Percentiles rank a stretch among this genome's conserved stretches.
Conservation (phyloP, 1,139 yeast species). For the Protomyces pachydermus region DNA sequence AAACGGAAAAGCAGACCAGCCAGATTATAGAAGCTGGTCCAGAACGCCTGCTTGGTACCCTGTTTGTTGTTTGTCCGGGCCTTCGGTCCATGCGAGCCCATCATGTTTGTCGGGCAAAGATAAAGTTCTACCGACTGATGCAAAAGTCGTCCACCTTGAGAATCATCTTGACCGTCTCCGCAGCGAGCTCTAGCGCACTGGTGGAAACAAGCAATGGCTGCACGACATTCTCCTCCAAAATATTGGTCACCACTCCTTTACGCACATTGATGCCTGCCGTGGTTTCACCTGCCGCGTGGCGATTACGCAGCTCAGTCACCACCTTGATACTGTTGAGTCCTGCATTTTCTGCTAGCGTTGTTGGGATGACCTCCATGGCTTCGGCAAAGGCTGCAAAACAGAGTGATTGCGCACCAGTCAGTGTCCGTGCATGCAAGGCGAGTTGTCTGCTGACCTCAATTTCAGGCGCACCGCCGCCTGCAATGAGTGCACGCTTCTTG, state of each 20-base stretch:
- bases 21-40: too few relatives aligned
- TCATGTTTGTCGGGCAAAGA: too few relatives aligned
- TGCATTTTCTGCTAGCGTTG: constrained; percentile 96
- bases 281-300: constrained; percentile 84
- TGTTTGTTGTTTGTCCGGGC: neutral
- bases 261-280: constrained; percentile 96
- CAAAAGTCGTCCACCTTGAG: constrained; percentile 95
- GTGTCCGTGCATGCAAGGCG: constrained; percentile 66
- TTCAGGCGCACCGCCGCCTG: constrained; percentile 99
- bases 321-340: constrained; percentile 93
- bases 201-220: constrained; percentile 95
- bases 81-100: neutral
- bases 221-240: constrained; percentile 86
- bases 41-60: neutral
- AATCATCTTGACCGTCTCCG: constrained; percentile 93
- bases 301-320: constrained; percentile 87
- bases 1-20: neutral
- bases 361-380: constrained; percentile 93
- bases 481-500: constrained; percentile 87
- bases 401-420: constrained; percentile 87
- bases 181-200: constrained; percentile 87
- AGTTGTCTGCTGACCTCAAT: constrained; percentile 82
- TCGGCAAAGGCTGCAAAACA: constrained; percentile 95
- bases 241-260: constrained; percentile 87
- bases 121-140: constrained; percentile 52